These are phyloP conservation scores for Setaria viridis DNA, from an alignment of 202 grass and related monocot species.

Conservation along the genomic window DNA sequence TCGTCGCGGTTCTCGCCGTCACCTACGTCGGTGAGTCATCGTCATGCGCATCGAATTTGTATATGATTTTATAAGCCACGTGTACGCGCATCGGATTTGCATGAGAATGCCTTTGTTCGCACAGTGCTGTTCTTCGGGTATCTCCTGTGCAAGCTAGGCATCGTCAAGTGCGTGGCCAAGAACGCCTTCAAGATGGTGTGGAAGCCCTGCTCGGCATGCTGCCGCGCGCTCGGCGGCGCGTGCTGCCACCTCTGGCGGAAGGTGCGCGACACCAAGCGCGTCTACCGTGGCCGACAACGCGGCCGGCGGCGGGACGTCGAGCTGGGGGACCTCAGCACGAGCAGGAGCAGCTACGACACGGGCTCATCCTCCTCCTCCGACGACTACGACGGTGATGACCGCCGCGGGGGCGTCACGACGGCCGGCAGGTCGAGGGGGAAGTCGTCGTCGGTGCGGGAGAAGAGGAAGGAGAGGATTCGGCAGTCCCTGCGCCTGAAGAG, in stretches of 20 bases:
- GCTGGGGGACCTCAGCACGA: conserved; percentile 34
- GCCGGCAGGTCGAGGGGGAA: not conserved
- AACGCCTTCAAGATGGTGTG: conserved; percentile 57
- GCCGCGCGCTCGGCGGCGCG: conserved; percentile 30
- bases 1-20: conserved; percentile 53
- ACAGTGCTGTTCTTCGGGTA: conserved; percentile 48
- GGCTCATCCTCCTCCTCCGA: not conserved
- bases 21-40: conserved; percentile 47
- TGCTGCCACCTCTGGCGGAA: conserved; percentile 54
- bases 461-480: conserved; percentile 57
- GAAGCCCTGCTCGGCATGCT: conserved; percentile 48
- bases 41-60: too few species aligned
- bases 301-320: conserved; percentile 53
- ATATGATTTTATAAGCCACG: too few species aligned
- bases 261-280: conserved; percentile 61
- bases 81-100: too few species aligned
- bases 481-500: conserved; percentile 43
- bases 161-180: conserved; percentile 67
- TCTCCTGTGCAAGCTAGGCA: conserved; percentile 57
- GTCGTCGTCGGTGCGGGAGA: conserved; percentile 28
- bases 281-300: conserved; percentile 43
- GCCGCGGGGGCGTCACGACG: not conserved
- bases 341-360: conserved; percentile 14
- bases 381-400: not conserved
- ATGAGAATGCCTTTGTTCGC: too few species aligned